Evolutionary conservation across 1,284 basidiomycete species (phyloP), one percentile per base, ranked within the genome.

Genomic region (Vanrija humicola): DNA sequence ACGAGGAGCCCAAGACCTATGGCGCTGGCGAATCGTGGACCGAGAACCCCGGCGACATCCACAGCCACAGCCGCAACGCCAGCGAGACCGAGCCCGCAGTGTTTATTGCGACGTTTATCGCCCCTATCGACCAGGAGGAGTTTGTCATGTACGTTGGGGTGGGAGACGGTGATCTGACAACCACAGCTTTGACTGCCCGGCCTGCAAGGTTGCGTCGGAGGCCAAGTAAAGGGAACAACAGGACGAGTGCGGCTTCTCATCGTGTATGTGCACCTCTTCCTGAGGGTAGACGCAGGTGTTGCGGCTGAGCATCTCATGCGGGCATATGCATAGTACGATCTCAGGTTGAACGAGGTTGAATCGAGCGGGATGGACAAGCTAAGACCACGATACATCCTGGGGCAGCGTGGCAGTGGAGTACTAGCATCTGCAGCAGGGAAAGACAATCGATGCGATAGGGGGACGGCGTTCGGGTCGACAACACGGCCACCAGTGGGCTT

Each of bases 11-110:
- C 28, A 38, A 44, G 52, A 48, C 46, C 16, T 54, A 25, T 40
- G n/a, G 8, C 10, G 42, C 29, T 2, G 52, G 46, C 34, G 52
- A 54, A 15, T 26, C 21, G 40, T 54, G 52, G 52, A 45, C 46
- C 23, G 52, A 54, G 47, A 45, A 48, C 28, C 52, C 52, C 10
- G 52, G 52, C 23, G 52, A 54, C 34, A 54, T 54, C 15, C 52
- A 54, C 42, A 16, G 15, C 2, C 21, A 39, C 42, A 40, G 34
- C 29, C 46, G 52, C 19, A 54, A 54, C 52, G 52, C 52, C 18
- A 54, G 52, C 52, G 14, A 48, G 29, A 48, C 52, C 12, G 42
- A 54, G 34, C 28, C 29, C 5, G 52, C 52, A 4, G 15, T 9
- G 14, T 54, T 54, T 8, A 54, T 54, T 16, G 52, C 45, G 5